These are phyloP conservation scores for Ogataea corticis DNA, from an alignment of 805 yeast genomes.

Conservation along the genomic window DNA sequence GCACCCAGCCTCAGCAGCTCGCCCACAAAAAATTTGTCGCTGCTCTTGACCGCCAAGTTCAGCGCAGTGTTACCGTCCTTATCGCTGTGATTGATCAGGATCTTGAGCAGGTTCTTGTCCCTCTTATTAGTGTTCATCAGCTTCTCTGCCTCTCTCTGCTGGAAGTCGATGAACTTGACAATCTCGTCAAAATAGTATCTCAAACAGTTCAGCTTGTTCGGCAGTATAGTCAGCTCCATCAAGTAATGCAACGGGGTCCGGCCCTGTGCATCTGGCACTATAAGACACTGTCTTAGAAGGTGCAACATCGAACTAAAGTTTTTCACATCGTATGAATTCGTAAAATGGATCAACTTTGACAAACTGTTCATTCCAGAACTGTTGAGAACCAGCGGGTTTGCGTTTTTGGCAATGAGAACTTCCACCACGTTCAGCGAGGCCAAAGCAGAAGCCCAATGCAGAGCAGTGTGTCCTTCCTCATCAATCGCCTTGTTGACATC, in stretches of 20 bases:
- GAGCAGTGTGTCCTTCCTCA: constrained; percentile 76
- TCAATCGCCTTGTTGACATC: constrained; percentile 70
- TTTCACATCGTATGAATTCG: constrained; percentile 65
- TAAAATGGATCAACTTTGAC: constrained; percentile 68
- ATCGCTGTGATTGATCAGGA: constrained; percentile 75
- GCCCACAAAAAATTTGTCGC: constrained; percentile 46
- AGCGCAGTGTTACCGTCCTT: constrained; percentile 81
- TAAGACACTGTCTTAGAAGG: constrained; percentile 63
- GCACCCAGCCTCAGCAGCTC: constrained; percentile 51
- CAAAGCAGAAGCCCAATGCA: constrained; percentile 87
- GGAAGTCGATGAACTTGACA: constrained; percentile 29
- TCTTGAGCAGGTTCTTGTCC: constrained; percentile 48
- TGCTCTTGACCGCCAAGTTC: constrained; percentile 68
- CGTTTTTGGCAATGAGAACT: constrained; percentile 55
- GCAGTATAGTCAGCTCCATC: constrained; percentile 45
- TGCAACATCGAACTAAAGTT: constrained; percentile 60
- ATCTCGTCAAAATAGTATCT: constrained; percentile 50
- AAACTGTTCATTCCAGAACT: constrained; percentile 67
- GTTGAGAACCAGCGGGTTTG: constrained; percentile 56
- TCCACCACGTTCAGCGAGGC: constrained; percentile 64
- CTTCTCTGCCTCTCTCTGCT: constrained; percentile 34
- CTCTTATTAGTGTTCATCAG: constrained; percentile 18
- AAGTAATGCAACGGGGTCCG: constrained; percentile 75
- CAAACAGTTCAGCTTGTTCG: constrained; percentile 51
- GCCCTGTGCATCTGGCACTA: constrained; percentile 70